These are phyloP conservation scores for Phlebiopsis flavidoalba DNA, from an alignment of 768 basidiomycete species.

Conservation along the genomic window DNA sequence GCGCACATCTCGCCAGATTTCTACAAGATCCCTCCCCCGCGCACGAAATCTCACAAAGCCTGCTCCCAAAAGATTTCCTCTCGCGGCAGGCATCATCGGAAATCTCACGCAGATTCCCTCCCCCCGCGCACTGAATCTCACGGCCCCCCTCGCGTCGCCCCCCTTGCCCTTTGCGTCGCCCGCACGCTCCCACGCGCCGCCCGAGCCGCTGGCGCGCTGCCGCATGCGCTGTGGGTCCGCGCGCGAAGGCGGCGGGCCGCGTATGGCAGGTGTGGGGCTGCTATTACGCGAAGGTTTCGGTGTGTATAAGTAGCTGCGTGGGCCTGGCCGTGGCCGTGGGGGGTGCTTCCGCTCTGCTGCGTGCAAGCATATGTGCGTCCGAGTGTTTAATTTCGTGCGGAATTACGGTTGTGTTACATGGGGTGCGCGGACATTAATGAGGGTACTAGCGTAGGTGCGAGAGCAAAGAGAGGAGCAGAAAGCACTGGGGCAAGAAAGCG, in stretches of 20 bases:
- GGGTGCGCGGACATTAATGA: neutral
- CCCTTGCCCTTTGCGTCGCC: neutral
- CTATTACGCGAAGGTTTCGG: constrained; percentile 1
- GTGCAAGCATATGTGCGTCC: neutral
- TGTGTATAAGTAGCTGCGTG: neutral
- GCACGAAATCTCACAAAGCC: neutral
- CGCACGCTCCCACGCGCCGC: neutral
- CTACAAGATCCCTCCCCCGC: too few species aligned
- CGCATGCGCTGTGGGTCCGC: neutral
- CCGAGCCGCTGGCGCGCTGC: neutral
- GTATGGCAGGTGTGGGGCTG: constrained; percentile 1
- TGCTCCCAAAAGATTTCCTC: too few species aligned
- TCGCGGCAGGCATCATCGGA: too few species aligned
- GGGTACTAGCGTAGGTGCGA: neutral
- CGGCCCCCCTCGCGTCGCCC: neutral
- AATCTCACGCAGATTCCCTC: too few species aligned
- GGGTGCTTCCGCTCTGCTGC: neutral
- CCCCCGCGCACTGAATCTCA: neutral
- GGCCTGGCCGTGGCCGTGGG: neutral
- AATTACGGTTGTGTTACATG: too few species aligned
- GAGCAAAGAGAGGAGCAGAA: neutral
- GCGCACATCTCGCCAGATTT: too few species aligned
- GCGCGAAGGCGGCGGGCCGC: neutral
- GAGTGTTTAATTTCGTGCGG: neutral
- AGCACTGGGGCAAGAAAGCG: neutral